Conservation (phyloP, 2,329 filamentous ascomycete genomes). For the Exophiala mesophila region DNA sequence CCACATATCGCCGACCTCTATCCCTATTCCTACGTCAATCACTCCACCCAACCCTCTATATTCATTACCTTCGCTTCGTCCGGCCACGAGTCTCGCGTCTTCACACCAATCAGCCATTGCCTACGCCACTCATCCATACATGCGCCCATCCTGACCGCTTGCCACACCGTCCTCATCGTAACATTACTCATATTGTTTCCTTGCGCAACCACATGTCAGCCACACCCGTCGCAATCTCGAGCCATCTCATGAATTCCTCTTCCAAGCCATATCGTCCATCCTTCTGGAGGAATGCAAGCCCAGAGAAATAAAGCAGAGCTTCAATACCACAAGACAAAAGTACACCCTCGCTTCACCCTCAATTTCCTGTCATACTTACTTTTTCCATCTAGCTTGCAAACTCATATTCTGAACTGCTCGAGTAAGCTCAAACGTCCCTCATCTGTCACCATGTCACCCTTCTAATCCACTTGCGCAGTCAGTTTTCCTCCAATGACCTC, state of each 20-base stretch:
- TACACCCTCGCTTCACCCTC: slow-evolving; percentile 24
- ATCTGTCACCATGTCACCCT: slow-evolving; percentile 8
- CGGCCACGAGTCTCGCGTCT: too few species aligned
- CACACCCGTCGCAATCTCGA: slow-evolving; percentile 11
- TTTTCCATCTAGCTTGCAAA: slow-evolving; percentile 68
- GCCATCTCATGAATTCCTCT: slow-evolving; percentile 11
- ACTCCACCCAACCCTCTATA: too few species aligned
- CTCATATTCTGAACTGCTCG: slow-evolving; percentile 92
- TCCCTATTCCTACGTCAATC: too few species aligned
- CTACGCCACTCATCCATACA: too few species aligned
- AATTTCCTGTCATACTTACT: slow-evolving; percentile 20
- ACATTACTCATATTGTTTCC: not conserved
- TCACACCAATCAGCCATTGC: too few species aligned
- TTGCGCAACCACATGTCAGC: slow-evolving; percentile 18
- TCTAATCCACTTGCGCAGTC: slow-evolving; percentile 51
- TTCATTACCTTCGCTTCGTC: too few species aligned
- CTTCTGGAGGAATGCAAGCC: slow-evolving; percentile 36
- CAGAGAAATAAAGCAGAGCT: slow-evolving; percentile 51
- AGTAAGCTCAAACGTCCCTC: slow-evolving; percentile 56
- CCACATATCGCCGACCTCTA: too few species aligned
- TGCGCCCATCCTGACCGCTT: too few species aligned
- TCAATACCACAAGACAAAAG: slow-evolving; percentile 57
- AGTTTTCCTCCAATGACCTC: slow-evolving; percentile 89
- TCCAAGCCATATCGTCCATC: slow-evolving; percentile 3
- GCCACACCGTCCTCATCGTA: too few species aligned